These are phyloP conservation scores for Populus pruinosa DNA, from an alignment of 345 rosid species.

Conservation along the genomic window DNA sequence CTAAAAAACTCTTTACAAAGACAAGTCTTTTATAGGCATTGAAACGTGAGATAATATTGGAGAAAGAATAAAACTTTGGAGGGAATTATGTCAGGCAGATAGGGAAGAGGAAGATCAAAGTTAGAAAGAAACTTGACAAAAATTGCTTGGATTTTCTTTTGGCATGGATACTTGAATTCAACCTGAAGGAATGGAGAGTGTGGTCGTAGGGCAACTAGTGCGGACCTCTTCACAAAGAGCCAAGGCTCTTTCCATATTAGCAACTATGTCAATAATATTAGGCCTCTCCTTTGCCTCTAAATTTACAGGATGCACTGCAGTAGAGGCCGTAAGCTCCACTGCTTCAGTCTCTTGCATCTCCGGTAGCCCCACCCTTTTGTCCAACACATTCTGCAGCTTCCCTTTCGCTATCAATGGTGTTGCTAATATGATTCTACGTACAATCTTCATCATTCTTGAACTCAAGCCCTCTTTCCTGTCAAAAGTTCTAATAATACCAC, in stretches of 20 bases:
- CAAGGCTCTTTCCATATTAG: slow-evolving; percentile 51
- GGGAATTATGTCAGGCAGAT: not conserved
- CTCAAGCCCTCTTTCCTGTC: slow-evolving; percentile 52
- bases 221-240: slow-evolving; percentile 32
- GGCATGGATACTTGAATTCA: slow-evolving; percentile 16
- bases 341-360: slow-evolving; percentile 37
- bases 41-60: not conserved
- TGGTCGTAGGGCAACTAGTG: slow-evolving; percentile 16
- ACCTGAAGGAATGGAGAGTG: slow-evolving; percentile 33
- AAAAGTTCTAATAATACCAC: slow-evolving; percentile 58
- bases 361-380: slow-evolving; percentile 36
- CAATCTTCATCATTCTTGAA: too few species aligned
- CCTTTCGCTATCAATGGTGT: slow-evolving; percentile 21
- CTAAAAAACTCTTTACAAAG: too few species aligned
- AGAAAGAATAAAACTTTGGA: not conserved
- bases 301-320: slow-evolving; percentile 43
- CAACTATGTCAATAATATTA: slow-evolving; percentile 39
- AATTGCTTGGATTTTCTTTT: not conserved
- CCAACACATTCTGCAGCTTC: slow-evolving; percentile 35
- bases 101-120: not conserved
- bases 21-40: too few species aligned
- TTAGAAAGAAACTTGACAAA: not conserved
- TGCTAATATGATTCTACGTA: too few species aligned
- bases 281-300: slow-evolving; percentile 63
- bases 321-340: slow-evolving; percentile 42